Evolutionary conservation across 2,329 filamentous ascomycete genomes (phyloP).

Genomic region (Alternaria gaisen): DNA sequence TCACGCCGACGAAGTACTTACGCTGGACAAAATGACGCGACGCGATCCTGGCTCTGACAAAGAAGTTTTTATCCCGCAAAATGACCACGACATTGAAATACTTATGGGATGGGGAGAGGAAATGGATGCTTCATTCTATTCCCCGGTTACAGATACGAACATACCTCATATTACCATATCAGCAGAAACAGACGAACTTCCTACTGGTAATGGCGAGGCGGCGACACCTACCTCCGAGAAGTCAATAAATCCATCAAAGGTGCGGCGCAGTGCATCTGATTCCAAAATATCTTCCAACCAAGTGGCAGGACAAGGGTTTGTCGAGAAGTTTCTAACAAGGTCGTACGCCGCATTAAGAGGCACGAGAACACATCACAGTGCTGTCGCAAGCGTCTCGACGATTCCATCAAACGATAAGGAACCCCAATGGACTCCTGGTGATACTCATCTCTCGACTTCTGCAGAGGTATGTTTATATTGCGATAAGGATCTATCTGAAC

Average conservation of each 20-base stretch:
- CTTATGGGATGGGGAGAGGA: background rate
- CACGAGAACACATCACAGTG: background rate
- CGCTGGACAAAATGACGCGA: background rate
- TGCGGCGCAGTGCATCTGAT: conserved; percentile 2
- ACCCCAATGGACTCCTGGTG: background rate
- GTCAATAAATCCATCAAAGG: background rate
- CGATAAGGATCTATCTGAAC: background rate
- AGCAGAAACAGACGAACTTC: background rate
- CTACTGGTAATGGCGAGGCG: background rate
- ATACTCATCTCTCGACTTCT: background rate
- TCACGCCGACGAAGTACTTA: background rate
- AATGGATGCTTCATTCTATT: background rate
- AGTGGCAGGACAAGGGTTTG: background rate
- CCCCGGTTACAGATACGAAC: background rate
- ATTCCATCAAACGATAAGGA: background rate
- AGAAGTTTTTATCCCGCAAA: background rate
- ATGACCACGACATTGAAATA: background rate
- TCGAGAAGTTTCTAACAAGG: background rate
- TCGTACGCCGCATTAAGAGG: background rate
- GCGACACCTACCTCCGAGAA: background rate
- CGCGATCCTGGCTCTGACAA: conserved; percentile 11
- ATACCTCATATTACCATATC: conserved; percentile 2
- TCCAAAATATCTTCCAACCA: background rate
- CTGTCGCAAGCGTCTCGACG: background rate
- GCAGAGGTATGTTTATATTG: background rate